Evolutionary conservation across 2,329 filamentous ascomycete genomes (phyloP).

Genomic region (Diaporthe ilicicola): DNA sequence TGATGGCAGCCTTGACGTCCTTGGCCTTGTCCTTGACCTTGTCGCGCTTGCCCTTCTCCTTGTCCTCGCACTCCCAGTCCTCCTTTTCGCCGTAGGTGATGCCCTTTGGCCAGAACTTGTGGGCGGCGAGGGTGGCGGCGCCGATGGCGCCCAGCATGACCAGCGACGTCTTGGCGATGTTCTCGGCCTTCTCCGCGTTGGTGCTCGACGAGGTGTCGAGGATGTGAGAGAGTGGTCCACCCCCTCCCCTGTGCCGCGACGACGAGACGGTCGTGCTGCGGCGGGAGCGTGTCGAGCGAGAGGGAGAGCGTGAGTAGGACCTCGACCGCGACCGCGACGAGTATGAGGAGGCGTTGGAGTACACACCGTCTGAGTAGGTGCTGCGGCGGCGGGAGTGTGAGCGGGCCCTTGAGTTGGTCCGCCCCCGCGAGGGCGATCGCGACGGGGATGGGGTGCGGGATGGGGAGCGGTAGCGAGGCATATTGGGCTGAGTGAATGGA

Average conservation of each 20-base stretch:
- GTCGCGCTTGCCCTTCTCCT: constrained; percentile 22
- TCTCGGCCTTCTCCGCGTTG: constrained; percentile 32
- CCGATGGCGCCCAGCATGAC: constrained; percentile 49
- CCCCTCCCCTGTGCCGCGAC: neutral
- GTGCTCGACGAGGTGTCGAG: constrained; percentile 20
- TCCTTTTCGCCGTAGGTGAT: constrained; percentile 49
- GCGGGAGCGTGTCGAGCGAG: constrained; percentile 19
- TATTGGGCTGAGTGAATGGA: neutral
- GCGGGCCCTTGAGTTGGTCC: neutral
- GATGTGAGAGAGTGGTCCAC: constrained; percentile 16
- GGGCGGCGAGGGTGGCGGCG: constrained; percentile 46
- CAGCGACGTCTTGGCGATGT: constrained; percentile 45
- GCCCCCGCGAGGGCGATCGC: constrained; percentile 33
- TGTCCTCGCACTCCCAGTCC: constrained; percentile 42
- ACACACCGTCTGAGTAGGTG: constrained; percentile 29
- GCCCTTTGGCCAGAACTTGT: constrained; percentile 51
- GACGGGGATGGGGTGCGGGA: constrained; percentile 37
- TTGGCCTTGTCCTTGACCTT: constrained; percentile 29
- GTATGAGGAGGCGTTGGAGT: constrained; percentile 33
- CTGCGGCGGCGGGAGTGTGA: constrained; percentile 11
- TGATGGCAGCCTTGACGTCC: constrained; percentile 23
- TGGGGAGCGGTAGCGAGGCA: constrained; percentile 37
- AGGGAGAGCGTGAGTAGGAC: constrained; percentile 17
- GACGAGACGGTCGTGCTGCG: neutral
- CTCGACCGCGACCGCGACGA: constrained; percentile 29